Conservation (phyloP, 1,284 basidiomycete species). For the Cryptococcus hybrid region DNA sequence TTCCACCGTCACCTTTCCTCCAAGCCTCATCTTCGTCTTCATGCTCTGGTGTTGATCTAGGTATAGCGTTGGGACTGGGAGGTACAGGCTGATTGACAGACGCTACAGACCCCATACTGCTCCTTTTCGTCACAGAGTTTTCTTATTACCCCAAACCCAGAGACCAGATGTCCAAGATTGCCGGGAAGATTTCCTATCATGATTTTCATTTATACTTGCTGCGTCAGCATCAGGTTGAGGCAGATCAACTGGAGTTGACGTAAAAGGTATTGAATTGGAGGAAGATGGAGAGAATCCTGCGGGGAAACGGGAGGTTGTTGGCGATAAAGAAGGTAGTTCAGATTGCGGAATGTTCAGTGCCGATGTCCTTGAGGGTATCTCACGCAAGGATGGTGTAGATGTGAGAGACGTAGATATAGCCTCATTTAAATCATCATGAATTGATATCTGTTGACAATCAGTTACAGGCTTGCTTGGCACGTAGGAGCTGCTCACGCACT, state of each 20-base stretch:
- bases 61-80: neutral
- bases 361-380: neutral
- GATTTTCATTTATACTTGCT: slow-evolving; percentile 1
- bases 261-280: slow-evolving; percentile 6
- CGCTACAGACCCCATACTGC: slow-evolving; percentile 16
- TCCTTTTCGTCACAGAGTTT: slow-evolving; percentile 13
- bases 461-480: neutral
- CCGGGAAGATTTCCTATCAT: neutral
- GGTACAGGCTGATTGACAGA: neutral
- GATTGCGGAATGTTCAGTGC: neutral
- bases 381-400: slow-evolving; percentile 10
- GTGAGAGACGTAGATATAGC: slow-evolving; percentile 37
- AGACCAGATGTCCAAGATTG: slow-evolving; percentile 31
- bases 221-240: slow-evolving; percentile 5
- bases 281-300: slow-evolving; percentile 7
- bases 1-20: slow-evolving; percentile 43
- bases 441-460: slow-evolving; percentile 16
- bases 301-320: slow-evolving; percentile 3
- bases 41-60: slow-evolving; percentile 7
- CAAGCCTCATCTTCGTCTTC: slow-evolving; percentile 32
- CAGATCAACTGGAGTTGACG: slow-evolving; percentile 16
- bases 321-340: neutral
- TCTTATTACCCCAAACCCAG: slow-evolving; percentile 31
- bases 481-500: slow-evolving; percentile 15
- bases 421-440: slow-evolving; percentile 37